phyloP scores from a whole-genome alignment of 2,329 filamentous ascomycete species.

The Neonectria punicea region DNA sequence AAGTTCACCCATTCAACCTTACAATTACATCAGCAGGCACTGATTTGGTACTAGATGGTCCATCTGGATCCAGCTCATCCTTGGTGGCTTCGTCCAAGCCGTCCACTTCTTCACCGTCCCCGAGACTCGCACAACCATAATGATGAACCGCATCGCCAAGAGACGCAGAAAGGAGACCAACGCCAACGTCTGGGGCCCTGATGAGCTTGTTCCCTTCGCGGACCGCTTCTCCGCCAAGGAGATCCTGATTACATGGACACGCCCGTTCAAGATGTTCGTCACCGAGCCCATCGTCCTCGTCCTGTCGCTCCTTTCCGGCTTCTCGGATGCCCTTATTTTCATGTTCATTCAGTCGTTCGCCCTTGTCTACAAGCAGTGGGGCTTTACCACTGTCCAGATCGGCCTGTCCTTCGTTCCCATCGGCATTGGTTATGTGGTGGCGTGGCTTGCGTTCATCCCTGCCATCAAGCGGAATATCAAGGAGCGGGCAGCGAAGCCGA shows the following conservation, averaged over 20 bases:
- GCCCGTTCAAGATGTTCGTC: conserved; percentile 78
- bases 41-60: conserved; percentile 58
- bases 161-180: conserved; percentile 70
- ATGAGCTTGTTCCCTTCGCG: conserved; percentile 72
- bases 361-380: conserved; percentile 75
- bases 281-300: conserved; percentile 79
- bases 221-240: conserved; percentile 69
- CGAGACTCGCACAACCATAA: conserved; percentile 79
- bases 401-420: conserved; percentile 74
- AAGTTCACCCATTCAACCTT: conserved; percentile 20
- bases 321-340: conserved; percentile 80
- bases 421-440: conserved; percentile 72
- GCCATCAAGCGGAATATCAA: conserved; percentile 65
- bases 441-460: conserved; percentile 69
- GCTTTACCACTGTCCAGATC: conserved; percentile 65
- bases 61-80: conserved; percentile 88
- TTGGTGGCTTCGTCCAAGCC: conserved; percentile 75
- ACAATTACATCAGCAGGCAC: not conserved
- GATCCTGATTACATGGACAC: conserved; percentile 65
- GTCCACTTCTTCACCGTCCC: conserved; percentile 77
- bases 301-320: conserved; percentile 76
- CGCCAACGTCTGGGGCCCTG: conserved; percentile 75
- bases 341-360: conserved; percentile 79
- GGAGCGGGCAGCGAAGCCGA: conserved; percentile 60
- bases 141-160: conserved; percentile 85